Base-by-base conservation (phyloP, 495 filamentous ascomycete genomes). In the Barbatosphaeria neglecta region DNA sequence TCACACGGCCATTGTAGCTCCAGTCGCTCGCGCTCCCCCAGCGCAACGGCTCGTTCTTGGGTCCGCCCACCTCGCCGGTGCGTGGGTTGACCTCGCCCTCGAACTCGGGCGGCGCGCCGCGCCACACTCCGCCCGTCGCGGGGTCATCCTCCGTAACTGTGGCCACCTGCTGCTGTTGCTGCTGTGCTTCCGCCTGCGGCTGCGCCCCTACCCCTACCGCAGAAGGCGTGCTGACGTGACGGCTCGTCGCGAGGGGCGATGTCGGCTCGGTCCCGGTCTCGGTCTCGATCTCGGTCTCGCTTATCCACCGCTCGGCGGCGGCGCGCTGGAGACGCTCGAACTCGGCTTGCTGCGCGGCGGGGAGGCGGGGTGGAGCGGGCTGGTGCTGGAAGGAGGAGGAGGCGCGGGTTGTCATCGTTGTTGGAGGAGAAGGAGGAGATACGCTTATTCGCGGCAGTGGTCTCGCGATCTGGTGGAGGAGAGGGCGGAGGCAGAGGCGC, bases 21-120 rank as follows among this genome's bases (percentile, higher is more conserved):
- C 89, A 98, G 67, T 98, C 92, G 1, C 87, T 84, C 3, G 54
- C 62, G 22, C 68, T 60, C 0, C 89, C 88, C 90, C 90, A 95
- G 45, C 90, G 73, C 54, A 97, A 52, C 37, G 92, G 92, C 66
- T 98, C 92, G 63, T 96, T 98, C 78, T 97, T 98, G 16, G 92
- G 92, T 13, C 92, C 92, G 6, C 90, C 92, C 37, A 94, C 74
- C 69, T 97, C 92, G n/a, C 93, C 93, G 2, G 92, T 98, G 69
- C 84, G 84, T 2, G 92, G 92, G 58, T 98, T 96, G 48, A 71
- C 74, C 33, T 97, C 87, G 33, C 92, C 92, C 55, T 93, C 86
- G 56, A 98, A 98, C 63, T 97, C 92, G 2, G 92, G 92, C 61
- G 78, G 73, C 39, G 87, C 80, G 17, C 90, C 89, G 50, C 60